Percentiles rank a stretch among this genome's conserved stretches.
These are phyloP conservation scores for Penicillium dipodomyicola DNA, from an alignment of 495 filamentous ascomycete genomes.

Conservation along the genomic window DNA sequence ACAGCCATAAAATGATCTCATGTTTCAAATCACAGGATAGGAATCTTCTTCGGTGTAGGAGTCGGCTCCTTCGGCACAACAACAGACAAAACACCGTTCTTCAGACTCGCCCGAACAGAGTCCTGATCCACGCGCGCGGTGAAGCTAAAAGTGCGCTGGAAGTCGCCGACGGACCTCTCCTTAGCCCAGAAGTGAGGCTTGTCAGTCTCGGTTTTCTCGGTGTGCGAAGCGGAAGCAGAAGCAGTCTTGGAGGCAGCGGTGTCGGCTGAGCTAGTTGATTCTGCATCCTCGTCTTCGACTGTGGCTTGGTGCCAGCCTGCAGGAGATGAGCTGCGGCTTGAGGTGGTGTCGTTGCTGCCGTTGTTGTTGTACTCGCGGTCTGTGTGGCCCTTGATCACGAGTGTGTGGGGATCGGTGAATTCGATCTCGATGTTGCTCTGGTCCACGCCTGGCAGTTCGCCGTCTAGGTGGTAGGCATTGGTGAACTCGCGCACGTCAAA, in stretches of 20 bases:
- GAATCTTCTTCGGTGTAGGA: constrained; percentile 51
- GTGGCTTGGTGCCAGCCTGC: constrained; percentile 47
- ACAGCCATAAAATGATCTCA: background rate
- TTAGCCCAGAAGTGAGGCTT: constrained; percentile 68
- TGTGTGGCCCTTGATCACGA: constrained; percentile 67
- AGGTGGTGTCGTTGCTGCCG: background rate
- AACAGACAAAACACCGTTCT: constrained; percentile 71
- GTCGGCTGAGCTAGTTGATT: constrained; percentile 13
- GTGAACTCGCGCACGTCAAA: constrained; percentile 78
- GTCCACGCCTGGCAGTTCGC: constrained; percentile 81
- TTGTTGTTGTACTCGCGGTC: constrained; percentile 53
- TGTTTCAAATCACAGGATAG: constrained; percentile 47
- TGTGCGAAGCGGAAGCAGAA: constrained; percentile 4
- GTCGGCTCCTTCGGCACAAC: constrained; percentile 73
- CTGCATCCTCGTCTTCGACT: constrained; percentile 53
- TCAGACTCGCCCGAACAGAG: constrained; percentile 67
- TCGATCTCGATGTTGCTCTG: constrained; percentile 78
- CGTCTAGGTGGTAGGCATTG: constrained; percentile 73
- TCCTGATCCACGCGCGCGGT: constrained; percentile 73
- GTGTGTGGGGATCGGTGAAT: constrained; percentile 75
- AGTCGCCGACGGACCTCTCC: constrained; percentile 79
- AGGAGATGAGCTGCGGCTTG: constrained; percentile 5
- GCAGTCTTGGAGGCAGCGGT: constrained; percentile 8
- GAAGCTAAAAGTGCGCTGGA: constrained; percentile 78
- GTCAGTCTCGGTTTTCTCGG: constrained; percentile 26